A percentile compares a stretch with the other conserved stretches of the same genome.
Conservation (phyloP, 2,329 filamentous ascomycete species). For the Colletotrichum lupini region DNA sequence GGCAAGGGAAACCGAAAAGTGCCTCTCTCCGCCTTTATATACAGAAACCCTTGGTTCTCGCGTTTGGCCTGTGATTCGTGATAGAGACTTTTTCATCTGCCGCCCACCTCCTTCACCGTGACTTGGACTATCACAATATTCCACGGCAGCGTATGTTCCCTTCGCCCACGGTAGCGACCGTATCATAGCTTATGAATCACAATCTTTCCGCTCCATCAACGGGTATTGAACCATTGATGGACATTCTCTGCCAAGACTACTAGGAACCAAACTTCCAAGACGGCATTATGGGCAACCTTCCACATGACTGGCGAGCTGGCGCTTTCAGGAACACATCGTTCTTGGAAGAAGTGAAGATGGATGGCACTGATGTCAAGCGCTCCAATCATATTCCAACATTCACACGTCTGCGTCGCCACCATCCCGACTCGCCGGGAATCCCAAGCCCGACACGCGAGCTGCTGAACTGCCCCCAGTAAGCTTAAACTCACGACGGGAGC, state of each 20-base stretch:
- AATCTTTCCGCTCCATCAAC: neutral
- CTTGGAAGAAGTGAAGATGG: neutral
- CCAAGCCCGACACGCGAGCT: neutral
- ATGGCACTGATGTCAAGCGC: neutral
- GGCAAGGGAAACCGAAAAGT: no score
- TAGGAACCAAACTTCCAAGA: neutral
- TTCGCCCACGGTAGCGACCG: neutral
- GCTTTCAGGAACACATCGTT: neutral
- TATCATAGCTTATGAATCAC: neutral
- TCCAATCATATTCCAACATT: neutral
- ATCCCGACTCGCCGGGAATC: constrained; percentile 2
- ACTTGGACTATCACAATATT: no score
- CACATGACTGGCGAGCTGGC: neutral
- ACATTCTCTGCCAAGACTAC: neutral
- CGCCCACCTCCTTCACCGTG: no score
- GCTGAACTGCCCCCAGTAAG: neutral
- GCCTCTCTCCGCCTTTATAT: no score
- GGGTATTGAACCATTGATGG: neutral
- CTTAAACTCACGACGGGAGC: neutral
- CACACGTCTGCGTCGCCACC: neutral
- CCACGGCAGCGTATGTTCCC: neutral
- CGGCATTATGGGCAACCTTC: neutral
- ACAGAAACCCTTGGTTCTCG: no score
- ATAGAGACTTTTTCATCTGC: no score
- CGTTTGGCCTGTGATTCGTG: no score